Evolutionary conservation across 371 early-diverging fungal genomes (phyloP), one percentile per base, ranked within the genome.

Genomic region (Capniomyces stellatus): DNA sequence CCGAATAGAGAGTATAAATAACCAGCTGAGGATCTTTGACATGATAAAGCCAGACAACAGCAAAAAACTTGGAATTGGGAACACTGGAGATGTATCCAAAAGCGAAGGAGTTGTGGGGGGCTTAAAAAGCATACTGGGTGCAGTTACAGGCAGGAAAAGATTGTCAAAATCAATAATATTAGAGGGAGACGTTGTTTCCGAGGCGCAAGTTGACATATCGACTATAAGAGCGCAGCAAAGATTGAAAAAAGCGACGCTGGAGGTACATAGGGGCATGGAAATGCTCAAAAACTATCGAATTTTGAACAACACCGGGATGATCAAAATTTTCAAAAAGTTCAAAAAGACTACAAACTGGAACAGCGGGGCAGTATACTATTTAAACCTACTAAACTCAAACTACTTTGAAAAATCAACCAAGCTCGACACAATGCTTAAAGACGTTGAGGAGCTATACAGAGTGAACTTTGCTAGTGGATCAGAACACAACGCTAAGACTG

Each of bases 261-360:
- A 87, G 61, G 75, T 75, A 29, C 83, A 87, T 54, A 79, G 86
- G 40, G 81, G 78, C 25, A 61, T 80, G 43, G 77, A 80, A 56
- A 66, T 85, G 60, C 54, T 88, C 43, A 75, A 75, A 54, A 85
- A 87, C 46, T 87, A 78, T 62, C 48, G 80, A 71, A 64, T 70
- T 31, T 58, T 85, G 42, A 84, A 85, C 58, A 70, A 78, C 44
- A 76, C 75, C 10, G 85, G 80, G 2, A 78, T 82, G 31, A 70
- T 74, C 44, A 83, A 84, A 58, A 81, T 84, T 35, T 63, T 85
- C 21, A 83, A 85, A 52, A 86, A 83, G 68, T 85, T 78, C 64
- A 81, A 81, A 46, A 82, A 81, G 66, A 74, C 73, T 51, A 68
- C 56, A 51, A 55, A 54, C 41, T 69, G 70, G 70, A 58, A 58